Base-by-base conservation (phyloP, 768 basidiomycete genomes). In the Suillus alpinus region DNA sequence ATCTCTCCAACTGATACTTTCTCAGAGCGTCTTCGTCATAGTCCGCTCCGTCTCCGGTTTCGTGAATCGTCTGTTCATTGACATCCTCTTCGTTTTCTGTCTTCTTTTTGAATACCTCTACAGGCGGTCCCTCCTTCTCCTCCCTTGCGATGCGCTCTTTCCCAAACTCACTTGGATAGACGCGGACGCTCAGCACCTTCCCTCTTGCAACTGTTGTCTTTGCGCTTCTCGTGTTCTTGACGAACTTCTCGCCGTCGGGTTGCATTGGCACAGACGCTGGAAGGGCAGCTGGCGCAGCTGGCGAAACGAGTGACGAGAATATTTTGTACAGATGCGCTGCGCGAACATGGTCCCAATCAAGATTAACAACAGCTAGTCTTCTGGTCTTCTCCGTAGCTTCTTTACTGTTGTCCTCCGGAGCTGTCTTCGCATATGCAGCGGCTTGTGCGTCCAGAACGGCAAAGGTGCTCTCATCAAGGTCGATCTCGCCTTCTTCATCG, bases 281-380 rank as follows among this genome's bases (percentile, higher is more conserved):
- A 14, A 64, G 69, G 20, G 76, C 63, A 18, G 79, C 69, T 14
- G 85, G 78, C 6, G 84, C 82, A 12, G 81, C 75, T 14, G 84
- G 74, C 6, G 91, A 88, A 6, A 96, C 81, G 44, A 95, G 83
- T 2, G 95, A 98, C 18, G 92, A 86, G 75, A 92, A 93, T 39
- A 98, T 92, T 75, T 92, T 94, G 83, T 87, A 97, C 13, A 99
- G 78, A 71, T 98, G 95, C 20, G 77, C 77, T 0, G 96, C 94
- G 59, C 90, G 89, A 56, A 98, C 86, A 74, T 98, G 85, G 72
- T 98, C 97, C 97, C 97, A 99, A 75, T 99, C 97, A 56, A 98
- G 83, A 72, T 98, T 98, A 64, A 98, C 96, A 49, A 90, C 83
- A 0, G 96, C 97, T 7, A 99, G 71, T 26, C 96, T 82, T 58